phyloP scores from a whole-genome alignment of 1,139 yeast genomes.

The Saccharomyces hybrid region DNA sequence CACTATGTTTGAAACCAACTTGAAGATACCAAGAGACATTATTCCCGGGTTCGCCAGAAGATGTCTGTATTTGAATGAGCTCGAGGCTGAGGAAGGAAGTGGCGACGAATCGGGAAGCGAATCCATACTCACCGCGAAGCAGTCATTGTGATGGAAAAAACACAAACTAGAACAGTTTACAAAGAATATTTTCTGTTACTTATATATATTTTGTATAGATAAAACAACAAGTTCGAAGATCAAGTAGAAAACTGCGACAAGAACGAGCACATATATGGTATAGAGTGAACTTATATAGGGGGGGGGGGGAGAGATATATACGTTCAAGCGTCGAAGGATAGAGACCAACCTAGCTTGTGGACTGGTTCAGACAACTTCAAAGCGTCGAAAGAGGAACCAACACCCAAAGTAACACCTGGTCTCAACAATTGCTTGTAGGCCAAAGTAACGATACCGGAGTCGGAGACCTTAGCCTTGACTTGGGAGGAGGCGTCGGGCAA shows the following conservation, averaged over 20 bases:
- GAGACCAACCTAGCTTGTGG: constrained; percentile 94
- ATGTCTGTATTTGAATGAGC: neutral
- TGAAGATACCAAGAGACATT: constrained; percentile 3
- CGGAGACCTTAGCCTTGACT: constrained; percentile 95
- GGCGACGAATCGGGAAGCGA: neutral
- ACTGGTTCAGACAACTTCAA: constrained; percentile 94
- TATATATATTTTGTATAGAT: neutral
- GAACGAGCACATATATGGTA: neutral
- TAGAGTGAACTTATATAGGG: neutral
- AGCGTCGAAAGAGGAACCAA: constrained; percentile 96
- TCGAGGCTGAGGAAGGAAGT: neutral
- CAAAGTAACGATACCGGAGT: constrained; percentile 90
- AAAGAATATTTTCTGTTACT: neutral
- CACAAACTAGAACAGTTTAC: neutral
- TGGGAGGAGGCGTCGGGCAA: constrained; percentile 78
- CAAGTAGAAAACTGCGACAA: neutral
- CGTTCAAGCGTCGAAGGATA: constrained; percentile 72
- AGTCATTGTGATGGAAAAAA: neutral
- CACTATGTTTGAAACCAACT: constrained; percentile 29
- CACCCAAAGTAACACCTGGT: constrained; percentile 96
- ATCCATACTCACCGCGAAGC: neutral
- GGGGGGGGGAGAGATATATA: neutral
- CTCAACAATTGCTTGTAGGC: constrained; percentile 92
- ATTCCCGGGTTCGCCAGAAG: constrained; percentile 9
- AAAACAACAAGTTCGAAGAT: neutral